Base-by-base conservation (phyloP, 2,329 filamentous ascomycete genomes). In the Alternaria conjuncta region DNA sequence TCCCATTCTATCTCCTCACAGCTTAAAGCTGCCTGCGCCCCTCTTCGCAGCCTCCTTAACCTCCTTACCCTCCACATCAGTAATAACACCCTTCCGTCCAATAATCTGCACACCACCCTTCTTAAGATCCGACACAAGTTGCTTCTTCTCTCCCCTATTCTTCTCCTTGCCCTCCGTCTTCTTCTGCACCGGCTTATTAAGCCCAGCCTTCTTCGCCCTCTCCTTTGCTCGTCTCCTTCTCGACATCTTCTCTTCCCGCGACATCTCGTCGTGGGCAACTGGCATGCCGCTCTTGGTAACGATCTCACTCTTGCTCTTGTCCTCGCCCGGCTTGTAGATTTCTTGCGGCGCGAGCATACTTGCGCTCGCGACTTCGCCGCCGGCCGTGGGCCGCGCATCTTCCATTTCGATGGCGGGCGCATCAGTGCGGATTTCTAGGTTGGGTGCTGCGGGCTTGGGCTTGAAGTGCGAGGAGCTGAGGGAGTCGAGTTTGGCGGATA, bases 401-500 rank as follows among this genome's bases (percentile, higher is more conserved):
- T 99, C 96, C 92, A 98, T 97, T 70, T 88, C 87, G 68, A 98
- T 90, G 4, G 92, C 93, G n/a, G 94, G 93, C 5, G 96, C 92
- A 80, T 98, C 95, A 25, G 93, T 87, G 32, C 97, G 91, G 59
- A 97, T 92, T 46, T 92, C 94, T 66, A 99, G 88, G 49, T 88
- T 88, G n/a, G 93, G 89, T 55, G 91, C 91, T 2, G 90, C 87
- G 11, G 92, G 90, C 83, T 94, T 96, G 57, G 96, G 96, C 80
- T 93, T 94, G 87, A 97, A 97, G 82, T 97, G 92, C 90, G 93
- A 97, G 78, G 92, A 97, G 80, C 90, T 94, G 67, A 99, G 88
- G 25, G 92, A 89, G 80, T 99, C 96, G 59, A 99, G 89, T 66
- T 93, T 92, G 49, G 87, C 87, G 74, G 87, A 90, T 57, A 97